Conservation (phyloP, 805 yeast species). For the Zygosaccharomyces gambellarensis region DNA sequence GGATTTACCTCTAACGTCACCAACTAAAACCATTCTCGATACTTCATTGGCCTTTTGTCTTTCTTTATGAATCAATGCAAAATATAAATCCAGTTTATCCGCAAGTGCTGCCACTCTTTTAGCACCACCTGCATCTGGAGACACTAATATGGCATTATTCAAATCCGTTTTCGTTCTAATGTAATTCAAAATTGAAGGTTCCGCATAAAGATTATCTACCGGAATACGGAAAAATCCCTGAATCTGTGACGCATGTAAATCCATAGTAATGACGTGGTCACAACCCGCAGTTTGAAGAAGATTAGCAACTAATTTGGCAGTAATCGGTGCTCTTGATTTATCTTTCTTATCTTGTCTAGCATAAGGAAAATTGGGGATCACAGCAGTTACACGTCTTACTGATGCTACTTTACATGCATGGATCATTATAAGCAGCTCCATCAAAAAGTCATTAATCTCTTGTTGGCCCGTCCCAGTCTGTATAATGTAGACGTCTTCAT, state of each 20-base stretch:
- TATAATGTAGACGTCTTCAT: slow-evolving; percentile 79
- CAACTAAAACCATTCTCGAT: slow-evolving; percentile 90
- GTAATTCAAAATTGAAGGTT: slow-evolving; percentile 81
- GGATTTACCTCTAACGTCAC: slow-evolving; percentile 79
- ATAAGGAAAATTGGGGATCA: slow-evolving; percentile 91
- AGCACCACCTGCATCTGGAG: slow-evolving; percentile 99
- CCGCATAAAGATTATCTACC: slow-evolving; percentile 93
- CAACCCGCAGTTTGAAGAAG: slow-evolving; percentile 91
- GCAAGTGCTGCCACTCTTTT: slow-evolving; percentile 94
- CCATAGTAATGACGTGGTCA: slow-evolving; percentile 94
- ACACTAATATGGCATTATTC: slow-evolving; percentile 68
- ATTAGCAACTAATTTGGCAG: slow-evolving; percentile 91
- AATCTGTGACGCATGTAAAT: slow-evolving; percentile 93
- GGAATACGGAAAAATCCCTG: slow-evolving; percentile 96
- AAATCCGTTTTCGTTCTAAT: slow-evolving; percentile 60
- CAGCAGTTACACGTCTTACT: slow-evolving; percentile 89
- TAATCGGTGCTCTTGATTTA: slow-evolving; percentile 91
- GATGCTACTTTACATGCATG: slow-evolving; percentile 96
- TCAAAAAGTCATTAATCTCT: slow-evolving; percentile 71
- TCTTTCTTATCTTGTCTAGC: slow-evolving; percentile 98
- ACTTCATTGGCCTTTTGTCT: slow-evolving; percentile 94
- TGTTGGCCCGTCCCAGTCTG: slow-evolving; percentile 82
- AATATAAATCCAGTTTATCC: slow-evolving; percentile 83
- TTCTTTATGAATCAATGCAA: slow-evolving; percentile 95
- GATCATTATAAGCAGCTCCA: slow-evolving; percentile 85